phyloP scores from a whole-genome alignment of 2,329 filamentous ascomycete species.

The Aspergillus uvarum region DNA sequence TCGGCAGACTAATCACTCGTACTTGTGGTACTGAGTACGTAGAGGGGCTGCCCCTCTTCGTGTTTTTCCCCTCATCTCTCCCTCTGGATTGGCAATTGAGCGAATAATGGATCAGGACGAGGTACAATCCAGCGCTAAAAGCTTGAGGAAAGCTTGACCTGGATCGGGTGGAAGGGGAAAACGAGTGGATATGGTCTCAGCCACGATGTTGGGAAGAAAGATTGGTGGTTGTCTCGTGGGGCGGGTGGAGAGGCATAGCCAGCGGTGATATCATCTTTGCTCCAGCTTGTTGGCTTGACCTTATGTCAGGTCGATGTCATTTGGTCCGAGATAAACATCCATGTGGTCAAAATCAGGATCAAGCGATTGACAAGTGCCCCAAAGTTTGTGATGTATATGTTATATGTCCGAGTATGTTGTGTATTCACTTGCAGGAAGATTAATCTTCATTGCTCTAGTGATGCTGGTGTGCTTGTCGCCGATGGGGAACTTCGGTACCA shows the following conservation, averaged over 20 bases:
- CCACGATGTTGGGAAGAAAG: slow-evolving; percentile 4
- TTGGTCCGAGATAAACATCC: background rate
- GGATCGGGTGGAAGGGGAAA: slow-evolving; percentile 7
- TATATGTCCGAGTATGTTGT: background rate
- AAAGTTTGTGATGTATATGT: background rate
- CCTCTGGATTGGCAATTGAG: background rate
- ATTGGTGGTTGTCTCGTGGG: background rate
- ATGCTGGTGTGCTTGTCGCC: no score
- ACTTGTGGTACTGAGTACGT: background rate
- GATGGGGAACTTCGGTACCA: no score
- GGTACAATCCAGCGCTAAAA: slow-evolving; percentile 12
- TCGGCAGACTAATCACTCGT: background rate
- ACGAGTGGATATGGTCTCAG: slow-evolving; percentile 6
- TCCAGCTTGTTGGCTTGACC: background rate
- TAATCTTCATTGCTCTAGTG: no score
- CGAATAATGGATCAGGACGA: slow-evolving; percentile 12
- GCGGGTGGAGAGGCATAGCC: background rate
- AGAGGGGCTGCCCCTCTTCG: slow-evolving; percentile 1
- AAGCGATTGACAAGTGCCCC: background rate
- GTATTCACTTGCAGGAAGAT: background rate
- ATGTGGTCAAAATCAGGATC: no score
- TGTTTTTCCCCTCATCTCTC: background rate
- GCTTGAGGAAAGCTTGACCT: slow-evolving; percentile 26
- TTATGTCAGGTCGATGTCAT: background rate
- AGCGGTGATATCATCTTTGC: background rate